These are phyloP conservation scores for Mucuna pruriens DNA, from an alignment of 306 rosid genomes.

Conservation along the genomic window DNA sequence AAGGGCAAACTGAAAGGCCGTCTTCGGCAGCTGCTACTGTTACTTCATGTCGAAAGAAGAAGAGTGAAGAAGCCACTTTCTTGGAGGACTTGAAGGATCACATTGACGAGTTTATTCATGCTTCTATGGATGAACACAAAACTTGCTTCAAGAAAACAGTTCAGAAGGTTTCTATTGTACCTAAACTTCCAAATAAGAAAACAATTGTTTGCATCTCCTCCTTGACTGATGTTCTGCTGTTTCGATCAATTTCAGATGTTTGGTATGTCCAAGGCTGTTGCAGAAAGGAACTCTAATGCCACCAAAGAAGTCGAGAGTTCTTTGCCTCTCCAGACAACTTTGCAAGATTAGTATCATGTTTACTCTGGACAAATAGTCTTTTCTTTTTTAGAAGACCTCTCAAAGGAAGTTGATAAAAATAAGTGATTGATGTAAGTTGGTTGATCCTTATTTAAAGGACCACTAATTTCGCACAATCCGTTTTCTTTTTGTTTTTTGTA, in stretches of 20 bases:
- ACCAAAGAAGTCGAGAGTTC: slow-evolving; percentile 73
- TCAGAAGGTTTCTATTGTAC: slow-evolving; percentile 52
- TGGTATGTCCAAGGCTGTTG: slow-evolving; percentile 75
- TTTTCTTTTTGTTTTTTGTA: background rate
- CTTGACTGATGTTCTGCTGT: background rate
- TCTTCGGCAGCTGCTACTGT: slow-evolving; percentile 43
- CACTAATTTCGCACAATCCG: background rate
- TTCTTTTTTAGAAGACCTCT: background rate
- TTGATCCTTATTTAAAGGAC: background rate
- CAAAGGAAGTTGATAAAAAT: background rate
- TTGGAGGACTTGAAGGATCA: slow-evolving; percentile 86
- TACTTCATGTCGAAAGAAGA: slow-evolving; percentile 78
- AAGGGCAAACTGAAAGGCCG: slow-evolving; percentile 44
- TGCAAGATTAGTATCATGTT: slow-evolving; percentile 48
- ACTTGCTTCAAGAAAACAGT: slow-evolving; percentile 80
- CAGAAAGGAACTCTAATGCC: slow-evolving; percentile 54
- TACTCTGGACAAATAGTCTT: background rate
- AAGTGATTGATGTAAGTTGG: background rate
- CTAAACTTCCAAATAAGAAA: background rate
- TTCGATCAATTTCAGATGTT: slow-evolving; percentile 68
- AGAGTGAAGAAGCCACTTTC: slow-evolving; percentile 70
- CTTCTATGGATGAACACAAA: slow-evolving; percentile 91
- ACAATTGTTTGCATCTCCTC: background rate
- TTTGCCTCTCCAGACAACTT: slow-evolving; percentile 63
- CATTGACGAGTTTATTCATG: slow-evolving; percentile 76